A percentile compares a stretch with the other conserved stretches of the same genome.
phyloP scores from a whole-genome alignment of 164 flowering plant genomes.

The Platanus orientalis region DNA sequence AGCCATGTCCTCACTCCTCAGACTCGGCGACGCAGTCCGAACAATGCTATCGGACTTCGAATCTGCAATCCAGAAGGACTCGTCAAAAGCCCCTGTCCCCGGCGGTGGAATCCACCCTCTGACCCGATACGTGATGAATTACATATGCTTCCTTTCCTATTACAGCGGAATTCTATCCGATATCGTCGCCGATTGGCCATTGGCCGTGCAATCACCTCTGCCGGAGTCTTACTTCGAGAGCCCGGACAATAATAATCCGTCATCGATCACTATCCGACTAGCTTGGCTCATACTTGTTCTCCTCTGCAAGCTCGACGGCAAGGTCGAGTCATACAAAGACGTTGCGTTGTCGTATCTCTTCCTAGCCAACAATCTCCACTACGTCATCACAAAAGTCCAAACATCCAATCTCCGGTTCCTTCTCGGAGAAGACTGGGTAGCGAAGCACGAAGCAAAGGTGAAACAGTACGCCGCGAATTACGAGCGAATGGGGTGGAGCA shows the following conservation, averaged over 20 bases:
- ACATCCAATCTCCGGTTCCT: conserved; percentile 40
- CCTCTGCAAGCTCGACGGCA: conserved; percentile 61
- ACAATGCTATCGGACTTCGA: conserved; percentile 49
- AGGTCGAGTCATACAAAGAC: conserved; percentile 49
- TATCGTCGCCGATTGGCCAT: conserved; percentile 39
- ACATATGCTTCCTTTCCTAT: conserved; percentile 40
- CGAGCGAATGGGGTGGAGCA: too few relatives aligned
- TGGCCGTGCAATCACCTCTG: conserved; percentile 25
- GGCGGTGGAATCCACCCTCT: conserved; percentile 64
- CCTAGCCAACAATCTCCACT: too few relatives aligned
- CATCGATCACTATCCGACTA: conserved; percentile 24
- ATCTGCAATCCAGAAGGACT: conserved; percentile 45
- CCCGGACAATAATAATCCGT: conserved; percentile 16
- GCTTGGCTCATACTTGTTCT: conserved; percentile 63
- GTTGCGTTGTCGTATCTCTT: conserved; percentile 52
- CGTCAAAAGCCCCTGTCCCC: conserved; percentile 28
- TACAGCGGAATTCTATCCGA: conserved; percentile 41
- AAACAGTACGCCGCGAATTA: too few relatives aligned
- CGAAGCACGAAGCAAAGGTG: too few relatives aligned
- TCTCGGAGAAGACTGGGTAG: conserved; percentile 66
- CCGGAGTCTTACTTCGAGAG: conserved; percentile 31
- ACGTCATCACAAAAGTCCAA: conserved; percentile 36
- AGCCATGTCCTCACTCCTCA: conserved; percentile 34
- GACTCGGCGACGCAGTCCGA: conserved; percentile 39
- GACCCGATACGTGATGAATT: conserved; percentile 46